A percentile compares a stretch with the other conserved stretches of the same genome.
Conservation (phyloP, 305 asterid species). For the Caryopteris hybrid region DNA sequence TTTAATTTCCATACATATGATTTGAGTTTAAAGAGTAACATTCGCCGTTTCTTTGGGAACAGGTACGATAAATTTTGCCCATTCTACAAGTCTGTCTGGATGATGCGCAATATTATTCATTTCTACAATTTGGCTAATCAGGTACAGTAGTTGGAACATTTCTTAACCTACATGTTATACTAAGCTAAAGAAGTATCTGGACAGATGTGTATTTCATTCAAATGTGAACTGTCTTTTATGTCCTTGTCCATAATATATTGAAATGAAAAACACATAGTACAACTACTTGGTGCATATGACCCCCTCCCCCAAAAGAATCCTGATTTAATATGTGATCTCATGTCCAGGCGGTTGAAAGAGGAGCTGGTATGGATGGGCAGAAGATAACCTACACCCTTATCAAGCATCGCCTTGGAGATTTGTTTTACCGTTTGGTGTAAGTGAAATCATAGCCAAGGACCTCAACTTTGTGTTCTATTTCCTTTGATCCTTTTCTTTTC, state of each 20-base stretch:
- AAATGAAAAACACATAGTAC: too few relatives aligned
- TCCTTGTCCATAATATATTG: not conserved
- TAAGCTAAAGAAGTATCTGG: not conserved
- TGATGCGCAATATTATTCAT: conserved; percentile 99
- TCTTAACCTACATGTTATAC: not conserved
- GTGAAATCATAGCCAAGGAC: conserved; percentile 31
- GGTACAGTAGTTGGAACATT: conserved; percentile 34
- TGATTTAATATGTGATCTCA: conserved; percentile 6
- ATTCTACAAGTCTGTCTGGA: conserved; percentile 98
- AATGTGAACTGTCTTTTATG: not conserved
- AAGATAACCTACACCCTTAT: conserved; percentile 84
- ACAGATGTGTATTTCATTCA: not conserved
- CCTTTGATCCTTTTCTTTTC: not conserved
- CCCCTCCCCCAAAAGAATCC: not conserved
- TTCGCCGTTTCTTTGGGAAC: conserved; percentile 27
- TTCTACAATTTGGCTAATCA: conserved; percentile 96
- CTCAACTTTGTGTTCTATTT: not conserved
- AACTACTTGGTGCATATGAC: too few relatives aligned
- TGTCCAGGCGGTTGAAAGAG: conserved; percentile 90
- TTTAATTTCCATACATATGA: not conserved
- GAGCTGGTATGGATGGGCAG: conserved; percentile 99
- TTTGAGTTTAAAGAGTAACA: not conserved
- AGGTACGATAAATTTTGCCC: conserved; percentile 97
- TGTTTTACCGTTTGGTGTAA: conserved; percentile 95
- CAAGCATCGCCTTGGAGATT: conserved; percentile 91